These are phyloP conservation scores for Eutreptiella sp. DNA, from an alignment of 208 protist genomes.

Conservation along the genomic window DNA sequence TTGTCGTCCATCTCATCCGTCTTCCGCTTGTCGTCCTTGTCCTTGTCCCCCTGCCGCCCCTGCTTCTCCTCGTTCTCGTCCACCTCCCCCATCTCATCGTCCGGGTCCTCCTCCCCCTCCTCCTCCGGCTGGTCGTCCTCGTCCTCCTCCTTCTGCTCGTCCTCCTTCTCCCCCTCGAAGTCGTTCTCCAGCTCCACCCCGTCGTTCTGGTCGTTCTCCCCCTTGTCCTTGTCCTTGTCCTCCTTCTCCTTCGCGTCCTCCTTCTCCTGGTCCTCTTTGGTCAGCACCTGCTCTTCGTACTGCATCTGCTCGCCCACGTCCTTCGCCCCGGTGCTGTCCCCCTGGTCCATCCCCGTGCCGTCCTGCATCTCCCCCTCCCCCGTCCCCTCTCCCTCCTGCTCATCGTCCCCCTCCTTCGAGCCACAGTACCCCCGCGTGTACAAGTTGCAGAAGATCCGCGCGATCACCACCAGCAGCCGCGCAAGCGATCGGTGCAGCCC, in stretches of 20 bases:
- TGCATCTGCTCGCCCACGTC: conserved; percentile 96
- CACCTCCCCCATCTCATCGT: conserved; percentile 58
- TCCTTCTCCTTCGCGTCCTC: conserved; percentile 63
- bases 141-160: conserved; percentile 38
- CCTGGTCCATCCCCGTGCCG: conserved; percentile 98
- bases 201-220: conserved; percentile 18
- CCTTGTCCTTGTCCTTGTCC: conserved; percentile 43
- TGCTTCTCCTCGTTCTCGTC: conserved; percentile 63
- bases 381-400: conserved; percentile 49
- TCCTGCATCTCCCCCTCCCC: conserved; percentile 54
- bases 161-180: conserved; percentile 32
- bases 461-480: conserved; percentile 64
- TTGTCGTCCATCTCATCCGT: conserved; percentile 43
- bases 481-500: conserved; percentile 46
- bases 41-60: conserved; percentile 67
- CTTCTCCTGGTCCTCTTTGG: conserved; percentile 80
- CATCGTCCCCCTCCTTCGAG: conserved; percentile 51
- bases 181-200: conserved; percentile 44
- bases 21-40: conserved; percentile 69
- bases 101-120: conserved; percentile 39
- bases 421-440: conserved; percentile 91
- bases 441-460: conserved; percentile 75
- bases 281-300: conserved; percentile 90
- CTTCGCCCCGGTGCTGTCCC: conserved; percentile 94
- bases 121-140: conserved; percentile 26